phyloP scores from a whole-genome alignment of 2,329 filamentous ascomycete genomes.

The Zymoseptoria crescenta region DNA sequence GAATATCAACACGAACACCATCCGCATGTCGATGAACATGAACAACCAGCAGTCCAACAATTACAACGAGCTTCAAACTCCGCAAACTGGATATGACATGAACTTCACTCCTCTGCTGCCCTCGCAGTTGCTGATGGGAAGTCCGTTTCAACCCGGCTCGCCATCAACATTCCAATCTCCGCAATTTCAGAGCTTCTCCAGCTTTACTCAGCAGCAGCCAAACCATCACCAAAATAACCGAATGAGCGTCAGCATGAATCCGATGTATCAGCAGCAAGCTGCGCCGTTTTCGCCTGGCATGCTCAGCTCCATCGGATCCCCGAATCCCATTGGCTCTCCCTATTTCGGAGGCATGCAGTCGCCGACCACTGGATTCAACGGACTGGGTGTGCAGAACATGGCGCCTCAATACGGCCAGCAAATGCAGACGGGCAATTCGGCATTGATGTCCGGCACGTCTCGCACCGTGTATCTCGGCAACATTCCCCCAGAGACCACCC shows the following conservation, averaged over 20 bases:
- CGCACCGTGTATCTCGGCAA: constrained; percentile 96
- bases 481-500: constrained; percentile 93
- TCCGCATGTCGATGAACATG: constrained; percentile 45
- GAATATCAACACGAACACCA: constrained; percentile 75
- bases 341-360: constrained; percentile 78
- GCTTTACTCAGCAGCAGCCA: constrained; percentile 61
- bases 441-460: constrained; percentile 81
- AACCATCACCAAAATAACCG: constrained; percentile 39
- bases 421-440: constrained; percentile 50
- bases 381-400: constrained; percentile 42
- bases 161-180: constrained; percentile 83
- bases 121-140: constrained; percentile 87
- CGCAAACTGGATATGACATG: constrained; percentile 90
- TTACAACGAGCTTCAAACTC: constrained; percentile 67
- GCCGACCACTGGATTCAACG: constrained; percentile 65
- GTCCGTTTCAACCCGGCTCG: constrained; percentile 92
- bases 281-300: constrained; percentile 65
- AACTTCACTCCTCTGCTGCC: constrained; percentile 95
- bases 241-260: constrained; percentile 54
- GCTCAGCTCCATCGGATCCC: constrained; percentile 79
- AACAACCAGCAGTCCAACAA: constrained; percentile 12
- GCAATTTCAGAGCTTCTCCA: constrained; percentile 79
- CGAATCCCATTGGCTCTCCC: constrained; percentile 74
- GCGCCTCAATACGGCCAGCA: constrained; percentile 45
- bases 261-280: constrained; percentile 64